Evolutionary conservation across 2,329 filamentous ascomycete genomes (phyloP), one percentile per base, ranked within the genome.

Genomic region (Epichloe brachyelytri): DNA sequence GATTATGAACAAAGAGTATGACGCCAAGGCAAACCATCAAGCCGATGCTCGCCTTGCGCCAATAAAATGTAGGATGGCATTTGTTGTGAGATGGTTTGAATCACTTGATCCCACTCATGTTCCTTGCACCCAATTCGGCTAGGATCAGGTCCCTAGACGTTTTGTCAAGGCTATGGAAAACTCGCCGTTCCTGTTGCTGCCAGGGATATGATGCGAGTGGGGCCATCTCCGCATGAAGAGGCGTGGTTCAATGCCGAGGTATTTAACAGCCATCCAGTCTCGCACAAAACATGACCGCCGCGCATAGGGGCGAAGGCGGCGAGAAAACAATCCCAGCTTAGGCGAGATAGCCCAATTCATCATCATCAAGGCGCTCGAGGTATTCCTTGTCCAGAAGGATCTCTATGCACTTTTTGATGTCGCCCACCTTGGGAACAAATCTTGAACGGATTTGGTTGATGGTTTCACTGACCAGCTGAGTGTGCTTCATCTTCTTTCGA

Each of bases 321-420:
- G 26, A 30, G 26, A 39, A 19, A 15, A 39, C 15, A 17, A 39
- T 17, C 15, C 15, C 15, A 11, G 4, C 26, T 39, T 30, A 96
- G 60, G 91, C 91, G 57, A 97, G 82, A 68, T 97, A 97, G 52
- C 91, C 88, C 54, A 98, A 78, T 65, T 96, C 89, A 63, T 97
- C 93, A 50, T 88, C 89, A 46, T 97, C 93, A 53, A 97, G 73
- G 52, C 93, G 87, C 75, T 98, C 93, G 46, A 98, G 80, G 63
- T 98, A 98, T 68, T 98, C 93, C 76, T 98, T 98, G 75, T 98
- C 93, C 57, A 98, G 83, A 40, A 98, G 77, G 57, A 95, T 95
- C 70, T 98, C 93, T 66, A 98, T 97, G 69, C 93, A 96, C 74
- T 97, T 98, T 76, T 98, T 98, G 79, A 98, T 98, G 60, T 98